Base-by-base conservation (phyloP, 257 asterid species). In the Verbena officinalis region DNA sequence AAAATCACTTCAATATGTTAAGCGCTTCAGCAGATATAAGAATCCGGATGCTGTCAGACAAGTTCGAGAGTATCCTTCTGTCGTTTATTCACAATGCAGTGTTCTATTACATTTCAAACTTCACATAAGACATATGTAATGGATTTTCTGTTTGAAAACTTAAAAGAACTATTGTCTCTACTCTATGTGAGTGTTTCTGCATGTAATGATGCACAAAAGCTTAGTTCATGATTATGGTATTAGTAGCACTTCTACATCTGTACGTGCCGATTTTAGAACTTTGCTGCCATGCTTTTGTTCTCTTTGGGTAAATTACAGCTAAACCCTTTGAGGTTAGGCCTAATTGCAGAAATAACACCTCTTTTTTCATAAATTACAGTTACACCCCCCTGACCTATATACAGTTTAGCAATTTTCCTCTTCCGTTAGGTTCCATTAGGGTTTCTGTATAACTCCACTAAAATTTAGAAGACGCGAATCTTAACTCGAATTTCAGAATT, bases 1-100 rank as follows among this genome's bases (percentile, higher is more conserved):
- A 82, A 94, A 90, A 81, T 94, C 99, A 23, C 84, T 84, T 66
- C 97, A 94, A 72, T 94, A 94, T 43, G 99, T 90, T 77, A 88
- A 94, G 88, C 96, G 99, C 66, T 94, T 94, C 83, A 94, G 97
- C 76, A 95, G 97, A 46, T 94, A 90, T 79, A 88, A 90, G 80
- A 90, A 88, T 77, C 95, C 95, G 52, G 99, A 90, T 84, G 95
- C 99, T 59, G 97, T 94, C 69, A 83, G 95, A 80, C 99, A 94
- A 94, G 99, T 88, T 72, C 80, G 99, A 77, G 99, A 93, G 97
- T 88, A 91, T 91, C 97, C 95, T 86, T 75, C 23, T 55, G 52
- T 62, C 20, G 13, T 55, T 51, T 53, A 55, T 55, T 46, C 23
- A 55, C 31, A n/a, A 34, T 33, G 20, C 17, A 39, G 14, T 65